phyloP scores from a whole-genome alignment of 768 basidiomycete genomes.

The Fomitopsis serialis region DNA sequence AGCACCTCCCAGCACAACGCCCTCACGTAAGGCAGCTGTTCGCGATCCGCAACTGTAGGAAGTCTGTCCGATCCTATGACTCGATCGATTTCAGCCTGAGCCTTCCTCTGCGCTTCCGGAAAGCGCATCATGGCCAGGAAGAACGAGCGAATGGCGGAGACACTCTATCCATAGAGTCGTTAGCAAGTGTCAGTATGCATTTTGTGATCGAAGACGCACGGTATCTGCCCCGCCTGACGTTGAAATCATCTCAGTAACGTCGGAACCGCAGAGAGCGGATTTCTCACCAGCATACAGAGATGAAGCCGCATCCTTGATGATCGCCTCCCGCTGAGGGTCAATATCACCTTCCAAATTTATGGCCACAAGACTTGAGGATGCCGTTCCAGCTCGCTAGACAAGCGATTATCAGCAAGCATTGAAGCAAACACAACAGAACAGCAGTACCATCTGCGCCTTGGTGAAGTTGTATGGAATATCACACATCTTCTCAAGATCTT shows the following conservation, averaged over 20 bases:
- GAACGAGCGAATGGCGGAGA: constrained; percentile 26
- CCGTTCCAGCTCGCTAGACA: constrained; percentile 14
- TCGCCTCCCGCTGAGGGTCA: constrained; percentile 5
- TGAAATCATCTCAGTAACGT: not conserved
- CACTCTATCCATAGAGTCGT: constrained; percentile 18
- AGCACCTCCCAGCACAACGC: constrained; percentile 26
- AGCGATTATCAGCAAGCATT: not conserved
- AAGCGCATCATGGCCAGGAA: constrained; percentile 31
- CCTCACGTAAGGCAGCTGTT: constrained; percentile 17
- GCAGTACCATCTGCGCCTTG: constrained; percentile 28
- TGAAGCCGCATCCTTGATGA: constrained; percentile 11
- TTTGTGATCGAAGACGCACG: not conserved
- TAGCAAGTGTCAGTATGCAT: not conserved
- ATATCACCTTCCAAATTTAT: constrained; percentile 8
- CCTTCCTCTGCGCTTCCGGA: constrained; percentile 31
- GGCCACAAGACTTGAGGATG: constrained; percentile 16
- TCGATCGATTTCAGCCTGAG: constrained; percentile 32
- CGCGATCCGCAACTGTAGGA: constrained; percentile 33
- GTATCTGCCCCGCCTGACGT: constrained; percentile 16
- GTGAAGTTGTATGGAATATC: constrained; percentile 27
- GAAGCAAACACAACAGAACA: not conserved
- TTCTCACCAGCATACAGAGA: constrained; percentile 12
- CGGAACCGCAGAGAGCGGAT: not conserved
- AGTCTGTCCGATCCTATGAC: constrained; percentile 31
- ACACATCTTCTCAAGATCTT: constrained; percentile 11